Base-by-base conservation (phyloP, 1,284 basidiomycete species). In the Moesziomyces antarcticus region DNA sequence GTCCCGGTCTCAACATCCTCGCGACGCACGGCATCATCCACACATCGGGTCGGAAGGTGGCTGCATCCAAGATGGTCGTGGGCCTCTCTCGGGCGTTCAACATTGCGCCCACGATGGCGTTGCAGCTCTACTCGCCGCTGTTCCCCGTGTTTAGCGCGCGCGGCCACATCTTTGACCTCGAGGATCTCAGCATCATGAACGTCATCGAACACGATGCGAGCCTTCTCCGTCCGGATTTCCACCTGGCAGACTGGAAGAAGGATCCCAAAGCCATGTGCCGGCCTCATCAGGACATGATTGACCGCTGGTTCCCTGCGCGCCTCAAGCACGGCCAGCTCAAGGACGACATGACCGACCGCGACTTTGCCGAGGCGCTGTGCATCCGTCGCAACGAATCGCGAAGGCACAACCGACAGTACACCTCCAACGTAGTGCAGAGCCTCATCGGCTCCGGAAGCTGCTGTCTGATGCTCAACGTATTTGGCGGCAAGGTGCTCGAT, bases 121-220 rank as follows among this genome's bases (percentile, higher is more conserved):
- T 68, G 33, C 70, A 73, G 53, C 70, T 73, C 46, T 68, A 67
- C 54, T 68, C 65, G 45, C 70, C 70, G 5, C 65, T 73, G 6
- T 68, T 57, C 45, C 44, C 65, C n/a, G 46, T 56, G 13, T 68
- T 73, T 24, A 60, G 55, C 47, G 64, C 64, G 1, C 50, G 56
- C 0, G 57, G 25, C 21, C 50, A 60, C 33, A 43, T 73, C 16
- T 51, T 72, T 14, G 70, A 68, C 41, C 64, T 73, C 40, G 64
- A 60, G 10, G 40, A 41, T 4, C 50, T 73, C 8, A 56, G 65
- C 3, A 61, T 64, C 10, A 41, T 48, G 42, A 68, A 68, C 35
- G 24, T 73, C 27, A 73, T 73, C 41, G 70, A 73, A 42, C 70
- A 73, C 48, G 70, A 73, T 27, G 70, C 64, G 8, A 64, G 60